A percentile compares a stretch with the other conserved stretches of the same genome.
Evolutionary conservation across 306 rosid species (phyloP).

Genomic region (Cucurbita pepo): DNA sequence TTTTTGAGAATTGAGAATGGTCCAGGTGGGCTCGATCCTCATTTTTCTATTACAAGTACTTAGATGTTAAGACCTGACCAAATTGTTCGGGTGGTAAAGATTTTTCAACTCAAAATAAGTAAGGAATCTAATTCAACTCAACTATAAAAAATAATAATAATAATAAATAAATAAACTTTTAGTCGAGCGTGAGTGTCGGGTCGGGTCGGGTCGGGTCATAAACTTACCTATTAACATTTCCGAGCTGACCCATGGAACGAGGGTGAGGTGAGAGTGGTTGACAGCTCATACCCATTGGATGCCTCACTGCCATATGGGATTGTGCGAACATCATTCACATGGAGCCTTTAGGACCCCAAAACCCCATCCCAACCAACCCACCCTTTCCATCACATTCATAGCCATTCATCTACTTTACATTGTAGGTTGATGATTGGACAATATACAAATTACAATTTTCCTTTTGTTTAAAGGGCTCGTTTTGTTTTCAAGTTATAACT

Average conservation of each 20-base stretch:
- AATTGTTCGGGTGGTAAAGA: no score
- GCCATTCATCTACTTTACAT: not conserved
- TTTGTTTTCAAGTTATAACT: not conserved
- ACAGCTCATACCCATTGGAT: slow-evolving; percentile 41
- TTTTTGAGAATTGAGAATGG: not conserved
- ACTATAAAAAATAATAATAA: no score
- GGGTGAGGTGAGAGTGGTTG: not conserved
- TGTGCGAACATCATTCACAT: slow-evolving; percentile 21
- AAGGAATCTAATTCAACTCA: no score
- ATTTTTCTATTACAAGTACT: not conserved
- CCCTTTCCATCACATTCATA: no score
- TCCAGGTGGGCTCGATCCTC: not conserved
- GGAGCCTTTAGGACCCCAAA: not conserved
- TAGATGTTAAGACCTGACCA: no score
- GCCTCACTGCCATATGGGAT: not conserved
- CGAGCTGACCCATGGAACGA: no score
- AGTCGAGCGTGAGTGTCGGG: no score
- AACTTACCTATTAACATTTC: no score
- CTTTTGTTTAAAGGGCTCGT: no score
- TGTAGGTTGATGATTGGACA: not conserved
- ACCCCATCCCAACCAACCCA: not conserved
- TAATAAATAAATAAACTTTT: no score
- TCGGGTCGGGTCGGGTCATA: no score
- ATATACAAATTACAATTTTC: not conserved
- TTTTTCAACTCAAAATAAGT: no score